Evolutionary conservation across 1,284 basidiomycete species (phyloP), one percentile per base, ranked within the genome.

Genomic region (Xerocomus amazonicus): DNA sequence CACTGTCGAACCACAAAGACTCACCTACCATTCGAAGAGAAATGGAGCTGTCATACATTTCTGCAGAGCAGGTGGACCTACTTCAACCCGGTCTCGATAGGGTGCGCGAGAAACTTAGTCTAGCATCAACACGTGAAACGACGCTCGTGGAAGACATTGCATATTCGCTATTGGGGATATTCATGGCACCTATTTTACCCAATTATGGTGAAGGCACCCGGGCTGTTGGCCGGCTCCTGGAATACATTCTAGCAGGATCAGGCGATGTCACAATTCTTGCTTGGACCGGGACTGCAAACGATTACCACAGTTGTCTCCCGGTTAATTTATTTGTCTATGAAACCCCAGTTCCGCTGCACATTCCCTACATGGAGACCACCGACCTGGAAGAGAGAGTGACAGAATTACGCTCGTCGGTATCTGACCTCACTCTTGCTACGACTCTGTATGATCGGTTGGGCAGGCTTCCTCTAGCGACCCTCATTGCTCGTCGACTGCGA

Each of bases 41-140:
- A 6, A 36, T 36, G 34, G 34, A 17, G n/a, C n/a, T 36, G 16
- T 16, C 16, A 9, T 45, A 9, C 7, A 9, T 45, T 4, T 17
- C 33, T 10, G 26, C 33, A 17, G 9, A 23, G 29, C 34, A 29
- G 27, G n/a, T 33, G 19, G 34, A 39, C 3, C 8, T 38, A 13
- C 49, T 51, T 37, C 43, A 13, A n/a, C 48, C 48, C 4, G 48
- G 35, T 2, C 19, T 51, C 5, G 29, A 51, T 2, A 45, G 33
- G 6, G 51, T 42, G 23, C 48, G 48, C 7, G 47, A 52, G 34
- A 52, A 52, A 33, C 43, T 52, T 29, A 42, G n/a, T 32, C 8
- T 50, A 27, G 49, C 49, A 9, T 50, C 45, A 2, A 23, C 4
- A n/a, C 49, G 40, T 9, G 31, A 47, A n/a, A 28, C 45, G 9